Base-by-base conservation (phyloP, 176 grass and related monocot genomes). In the Oryza meyeriana region DNA sequence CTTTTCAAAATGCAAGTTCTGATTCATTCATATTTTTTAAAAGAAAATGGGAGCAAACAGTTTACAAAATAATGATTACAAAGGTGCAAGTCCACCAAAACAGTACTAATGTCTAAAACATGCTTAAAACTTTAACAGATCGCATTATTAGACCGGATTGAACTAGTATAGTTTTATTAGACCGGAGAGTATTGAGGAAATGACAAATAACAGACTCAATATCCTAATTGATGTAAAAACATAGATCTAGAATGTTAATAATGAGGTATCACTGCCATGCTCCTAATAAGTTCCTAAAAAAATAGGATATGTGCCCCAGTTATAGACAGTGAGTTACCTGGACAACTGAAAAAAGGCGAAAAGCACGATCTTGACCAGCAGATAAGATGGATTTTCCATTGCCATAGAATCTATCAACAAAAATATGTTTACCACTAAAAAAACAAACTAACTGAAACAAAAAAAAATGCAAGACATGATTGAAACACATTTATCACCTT, bases 291-390 rank as follows among this genome's bases (percentile, higher is more conserved):
- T 26, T 74, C 40, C 55, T 8, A 84, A 4, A 66, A 66, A 24
- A 40, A 76, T 3, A 75, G 34, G 16, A 84, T 12, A 4, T 13
- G 22, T 32, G 25, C 25, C 50, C 22, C 34, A 14, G 36, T 57
- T 33, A 67, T 61, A 89, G 24, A 41, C 74, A 59, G 79, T 35
- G 26, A 81, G 58, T 90, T 90, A 98, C 96, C 93, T 94, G 88
- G 52, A 94, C 61, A 85, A 98, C 85, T 76, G 96, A 98, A 82
- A 98, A 98, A 91, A 98, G 90, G 65, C 92, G 96, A 69, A 98
- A 98, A 57, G 96, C 96, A 47, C 96, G 90, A 75, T 98, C 96
- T 84, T 95, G 90, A 64, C 96, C 93, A 83, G 96, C 92, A 65
- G 96, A 98, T 91, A 98, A 88, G 64, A 98, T 89, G 82, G 77